These are phyloP conservation scores for Boletus sp. DNA, from an alignment of 768 basidiomycete genomes.

Conservation along the genomic window DNA sequence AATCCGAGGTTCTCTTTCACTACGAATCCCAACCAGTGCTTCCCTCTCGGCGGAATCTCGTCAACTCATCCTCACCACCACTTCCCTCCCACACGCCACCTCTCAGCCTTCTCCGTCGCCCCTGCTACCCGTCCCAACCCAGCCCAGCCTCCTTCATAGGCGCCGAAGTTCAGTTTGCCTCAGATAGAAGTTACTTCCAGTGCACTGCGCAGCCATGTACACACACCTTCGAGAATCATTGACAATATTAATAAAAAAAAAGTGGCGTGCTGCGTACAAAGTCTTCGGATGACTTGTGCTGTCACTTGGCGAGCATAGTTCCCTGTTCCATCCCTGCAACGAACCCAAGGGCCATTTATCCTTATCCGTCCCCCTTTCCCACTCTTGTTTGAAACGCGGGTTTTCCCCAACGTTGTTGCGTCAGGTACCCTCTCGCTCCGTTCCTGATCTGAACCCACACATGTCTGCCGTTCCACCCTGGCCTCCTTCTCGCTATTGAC, in stretches of 20 bases:
- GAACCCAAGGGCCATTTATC: constrained; percentile 15
- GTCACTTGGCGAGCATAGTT: background rate
- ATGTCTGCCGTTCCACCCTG: background rate
- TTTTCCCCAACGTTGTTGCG: background rate
- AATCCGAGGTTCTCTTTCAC: constrained; percentile 11
- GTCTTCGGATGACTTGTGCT: background rate
- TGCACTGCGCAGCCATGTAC: too few species aligned
- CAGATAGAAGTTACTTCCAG: too few species aligned
- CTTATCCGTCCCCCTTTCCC: constrained; percentile 3
- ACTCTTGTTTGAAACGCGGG: background rate
- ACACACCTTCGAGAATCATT: too few species aligned
- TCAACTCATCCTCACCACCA: background rate
- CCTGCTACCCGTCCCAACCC: too few species aligned
- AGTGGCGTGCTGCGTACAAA: background rate
- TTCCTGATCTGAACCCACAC: constrained; percentile 17
- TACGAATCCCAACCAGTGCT: too few species aligned
- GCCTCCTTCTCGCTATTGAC: background rate
- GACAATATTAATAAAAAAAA: too few species aligned
- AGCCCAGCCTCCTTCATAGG: too few species aligned
- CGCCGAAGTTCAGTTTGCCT: too few species aligned
- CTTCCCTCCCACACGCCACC: too few species aligned
- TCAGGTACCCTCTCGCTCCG: constrained; percentile 5
- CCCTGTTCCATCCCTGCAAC: constrained; percentile 10
- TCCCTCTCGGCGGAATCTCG: constrained; percentile 3
- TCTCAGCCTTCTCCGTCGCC: too few species aligned